phyloP scores from a whole-genome alignment of 176 grass and related monocot genomes.

The Sorghum bicolor region DNA sequence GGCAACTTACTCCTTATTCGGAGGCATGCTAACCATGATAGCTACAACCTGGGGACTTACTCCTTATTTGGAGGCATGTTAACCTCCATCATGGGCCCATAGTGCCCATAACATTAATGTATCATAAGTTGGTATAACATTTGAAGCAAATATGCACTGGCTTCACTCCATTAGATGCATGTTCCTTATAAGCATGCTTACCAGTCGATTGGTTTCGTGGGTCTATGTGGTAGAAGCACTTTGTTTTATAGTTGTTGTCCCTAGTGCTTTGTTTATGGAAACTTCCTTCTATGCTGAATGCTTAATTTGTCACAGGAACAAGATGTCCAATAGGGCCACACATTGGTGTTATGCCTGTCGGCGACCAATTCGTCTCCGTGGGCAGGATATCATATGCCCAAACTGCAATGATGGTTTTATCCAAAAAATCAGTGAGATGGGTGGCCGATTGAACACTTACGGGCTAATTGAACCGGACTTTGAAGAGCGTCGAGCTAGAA shows the following conservation, averaged over 20 bases:
- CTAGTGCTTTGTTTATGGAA: conserved; percentile 23
- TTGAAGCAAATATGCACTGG: background rate
- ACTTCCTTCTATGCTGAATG: background rate
- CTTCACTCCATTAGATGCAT: background rate
- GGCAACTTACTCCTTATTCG: background rate
- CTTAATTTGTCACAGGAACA: conserved; percentile 27
- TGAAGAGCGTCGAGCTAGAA: conserved; percentile 25
- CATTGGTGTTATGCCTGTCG: conserved; percentile 92
- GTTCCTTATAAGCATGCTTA: background rate
- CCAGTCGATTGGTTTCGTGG: background rate
- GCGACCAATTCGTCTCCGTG: conserved; percentile 47
- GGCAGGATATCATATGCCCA: conserved; percentile 56
- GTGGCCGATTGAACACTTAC: conserved; percentile 48
- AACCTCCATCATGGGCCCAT: background rate
- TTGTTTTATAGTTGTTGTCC: background rate
- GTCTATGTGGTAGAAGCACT: background rate
- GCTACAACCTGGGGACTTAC: background rate
- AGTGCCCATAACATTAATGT: background rate
- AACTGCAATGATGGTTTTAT: conserved; percentile 87
- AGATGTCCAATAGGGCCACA: conserved; percentile 86
- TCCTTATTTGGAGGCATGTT: background rate
- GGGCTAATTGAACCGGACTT: conserved; percentile 41
- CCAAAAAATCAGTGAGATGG: conserved; percentile 80
- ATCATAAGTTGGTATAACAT: background rate
- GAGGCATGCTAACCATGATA: too few relatives aligned